A percentile compares a stretch with the other conserved stretches of the same genome.
Evolutionary conservation across 805 yeast species (phyloP).

Genomic region (Saccharomycopsis sp.): DNA sequence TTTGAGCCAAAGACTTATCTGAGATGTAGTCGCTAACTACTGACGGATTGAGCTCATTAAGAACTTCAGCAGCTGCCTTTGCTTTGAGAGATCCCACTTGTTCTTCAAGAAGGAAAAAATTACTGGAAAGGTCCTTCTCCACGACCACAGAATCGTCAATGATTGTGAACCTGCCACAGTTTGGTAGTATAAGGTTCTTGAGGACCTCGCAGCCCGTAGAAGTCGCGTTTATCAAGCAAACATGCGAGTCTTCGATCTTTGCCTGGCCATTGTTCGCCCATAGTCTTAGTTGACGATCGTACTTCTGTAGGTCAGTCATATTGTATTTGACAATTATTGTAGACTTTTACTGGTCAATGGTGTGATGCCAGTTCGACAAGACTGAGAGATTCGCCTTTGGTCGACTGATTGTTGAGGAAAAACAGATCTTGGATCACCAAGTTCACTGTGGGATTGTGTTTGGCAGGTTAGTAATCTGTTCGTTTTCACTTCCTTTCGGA

Average conservation of each 20-base stretch:
- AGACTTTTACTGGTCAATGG: too few relatives aligned
- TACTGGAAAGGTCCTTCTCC: constrained; percentile 42
- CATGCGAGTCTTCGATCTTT: constrained; percentile 46
- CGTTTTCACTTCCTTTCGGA: too few relatives aligned
- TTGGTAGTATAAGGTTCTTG: constrained; percentile 76
- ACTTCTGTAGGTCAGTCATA: constrained; percentile 38
- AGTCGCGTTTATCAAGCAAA: constrained; percentile 55
- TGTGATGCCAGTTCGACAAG: too few relatives aligned
- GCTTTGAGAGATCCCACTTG: constrained; percentile 41
- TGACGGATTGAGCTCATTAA: constrained; percentile 50
- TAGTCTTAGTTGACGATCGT: constrained; percentile 81
- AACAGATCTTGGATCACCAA: too few relatives aligned
- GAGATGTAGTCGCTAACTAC: constrained; percentile 4
- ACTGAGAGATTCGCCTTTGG: too few relatives aligned
- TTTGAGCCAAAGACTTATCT: constrained; percentile 9
- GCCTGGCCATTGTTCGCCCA: constrained; percentile 81
- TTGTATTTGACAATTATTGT: too few relatives aligned
- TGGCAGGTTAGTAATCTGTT: too few relatives aligned
- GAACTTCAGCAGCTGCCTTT: constrained; percentile 31
- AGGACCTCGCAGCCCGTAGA: constrained; percentile 58
- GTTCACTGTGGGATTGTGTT: too few relatives aligned
- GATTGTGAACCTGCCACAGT: constrained; percentile 58
- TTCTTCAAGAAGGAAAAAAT: constrained; percentile 50
- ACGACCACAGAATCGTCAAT: constrained; percentile 41
- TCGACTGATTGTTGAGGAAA: too few relatives aligned